Evolutionary conservation across 2,329 filamentous ascomycete genomes (phyloP).

Genomic region (Chaetomiaceae sp.): DNA sequence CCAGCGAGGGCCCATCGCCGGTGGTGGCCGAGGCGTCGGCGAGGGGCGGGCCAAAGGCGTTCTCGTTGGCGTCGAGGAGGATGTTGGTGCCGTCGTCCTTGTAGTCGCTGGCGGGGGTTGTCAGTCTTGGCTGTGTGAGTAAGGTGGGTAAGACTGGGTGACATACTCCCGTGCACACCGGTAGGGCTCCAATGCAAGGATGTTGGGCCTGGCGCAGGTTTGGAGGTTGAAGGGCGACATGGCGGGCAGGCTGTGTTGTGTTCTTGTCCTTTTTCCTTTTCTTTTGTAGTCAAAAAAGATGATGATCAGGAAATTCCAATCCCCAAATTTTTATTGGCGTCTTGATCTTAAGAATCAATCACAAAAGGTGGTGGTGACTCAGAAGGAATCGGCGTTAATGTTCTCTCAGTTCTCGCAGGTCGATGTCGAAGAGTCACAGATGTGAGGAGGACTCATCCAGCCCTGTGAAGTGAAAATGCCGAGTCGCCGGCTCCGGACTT

Average conservation of each 20-base stretch:
- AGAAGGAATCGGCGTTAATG: no score
- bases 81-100: conserved; percentile 97
- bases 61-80: conserved; percentile 96
- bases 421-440: no score
- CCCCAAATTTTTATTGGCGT: no score
- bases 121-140: neutral
- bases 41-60: conserved; percentile 80
- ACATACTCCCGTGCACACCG: conserved; percentile 76
- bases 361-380: conserved; percentile 1
- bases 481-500: conserved; percentile 11
- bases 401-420: no score
- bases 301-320: no score
- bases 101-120: conserved; percentile 70
- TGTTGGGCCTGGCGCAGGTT: conserved; percentile 71
- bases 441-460: no score
- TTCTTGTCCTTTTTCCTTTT: no score
- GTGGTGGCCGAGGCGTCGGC: conserved; percentile 31
- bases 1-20: conserved; percentile 54
- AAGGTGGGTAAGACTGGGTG: conserved; percentile 13
- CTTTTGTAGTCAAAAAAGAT: no score
- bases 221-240: conserved; percentile 67
- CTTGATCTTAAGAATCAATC: neutral
- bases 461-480: no score
- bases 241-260: neutral
- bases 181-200: conserved; percentile 71